Conservation (phyloP, 192 early-diverging fungal species). For the Entophlyctis luteolus region DNA sequence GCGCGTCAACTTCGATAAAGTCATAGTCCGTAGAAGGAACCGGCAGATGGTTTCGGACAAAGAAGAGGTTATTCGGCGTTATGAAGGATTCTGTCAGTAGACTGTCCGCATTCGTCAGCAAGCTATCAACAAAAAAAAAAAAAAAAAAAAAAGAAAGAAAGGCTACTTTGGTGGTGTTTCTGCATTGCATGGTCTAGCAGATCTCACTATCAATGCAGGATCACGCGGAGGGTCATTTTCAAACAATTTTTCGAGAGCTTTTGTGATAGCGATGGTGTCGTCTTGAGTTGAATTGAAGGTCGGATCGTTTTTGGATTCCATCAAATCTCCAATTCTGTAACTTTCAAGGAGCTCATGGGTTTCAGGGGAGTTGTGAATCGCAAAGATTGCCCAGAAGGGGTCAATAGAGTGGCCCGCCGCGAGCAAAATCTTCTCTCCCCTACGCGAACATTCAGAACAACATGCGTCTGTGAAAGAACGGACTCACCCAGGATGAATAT, state of each 20-base stretch:
- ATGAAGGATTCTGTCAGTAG: conserved; percentile 64
- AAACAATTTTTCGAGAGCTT: conserved; percentile 39
- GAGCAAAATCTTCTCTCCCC: conserved; percentile 46
- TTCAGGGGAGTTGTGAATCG: conserved; percentile 40
- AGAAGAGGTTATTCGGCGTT: conserved; percentile 74
- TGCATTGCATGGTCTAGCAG: conserved; percentile 79
- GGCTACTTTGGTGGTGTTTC: conserved; percentile 57
- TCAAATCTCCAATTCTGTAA: conserved; percentile 42
- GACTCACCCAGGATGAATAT: conserved; percentile 44
- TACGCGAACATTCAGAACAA: not conserved
- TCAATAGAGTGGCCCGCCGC: conserved; percentile 54
- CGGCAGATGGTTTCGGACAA: conserved; percentile 85
- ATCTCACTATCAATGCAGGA: conserved; percentile 59
- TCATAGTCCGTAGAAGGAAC: conserved; percentile 73
- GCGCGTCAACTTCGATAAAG: conserved; percentile 56
- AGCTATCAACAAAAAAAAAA: not conserved
- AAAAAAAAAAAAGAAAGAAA: conserved; percentile 54
- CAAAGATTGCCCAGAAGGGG: conserved; percentile 54
- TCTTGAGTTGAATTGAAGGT: not conserved
- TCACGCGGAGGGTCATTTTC: conserved; percentile 70
- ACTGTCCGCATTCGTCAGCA: conserved; percentile 32
- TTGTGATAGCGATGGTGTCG: conserved; percentile 7
- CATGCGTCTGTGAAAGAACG: not conserved
- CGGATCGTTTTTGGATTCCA: conserved; percentile 1
- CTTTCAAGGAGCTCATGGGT: conserved; percentile 42